Percentiles rank a stretch among this genome's conserved stretches.
These are phyloP conservation scores for Prillingera fragicola DNA, from an alignment of 1,284 basidiomycete species.

Conservation along the genomic window DNA sequence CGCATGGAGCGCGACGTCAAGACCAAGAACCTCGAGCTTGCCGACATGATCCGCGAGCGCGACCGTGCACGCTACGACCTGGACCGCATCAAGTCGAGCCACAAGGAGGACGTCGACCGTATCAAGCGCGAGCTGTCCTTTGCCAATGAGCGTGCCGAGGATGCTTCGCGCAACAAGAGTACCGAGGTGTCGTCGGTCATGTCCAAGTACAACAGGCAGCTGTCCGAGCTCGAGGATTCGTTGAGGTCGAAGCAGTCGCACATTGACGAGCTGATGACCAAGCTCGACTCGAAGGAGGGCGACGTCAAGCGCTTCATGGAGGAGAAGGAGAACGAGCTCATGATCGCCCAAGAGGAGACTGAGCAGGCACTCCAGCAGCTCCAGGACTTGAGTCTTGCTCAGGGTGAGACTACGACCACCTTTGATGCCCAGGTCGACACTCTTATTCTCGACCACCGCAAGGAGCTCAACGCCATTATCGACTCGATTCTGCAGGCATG, in stretches of 20 bases:
- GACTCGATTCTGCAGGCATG: conserved; percentile 97
- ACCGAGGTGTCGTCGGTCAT: conserved; percentile 86
- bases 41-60: conserved; percentile 97
- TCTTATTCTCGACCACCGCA: conserved; percentile 92
- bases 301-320: conserved; percentile 79
- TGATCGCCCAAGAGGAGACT: conserved; percentile 94
- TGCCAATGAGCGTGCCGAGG: conserved; percentile 97
- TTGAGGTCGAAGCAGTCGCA: conserved; percentile 88
- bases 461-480: conserved; percentile 97
- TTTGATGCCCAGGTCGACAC: conserved; percentile 95
- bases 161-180: conserved; percentile 83
- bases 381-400: conserved; percentile 76
- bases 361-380: conserved; percentile 88
- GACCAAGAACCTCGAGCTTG: conserved; percentile 94
- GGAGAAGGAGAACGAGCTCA: conserved; percentile 95
- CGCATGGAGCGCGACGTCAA: conserved; percentile 98
- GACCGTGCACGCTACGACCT: conserved; percentile 94
- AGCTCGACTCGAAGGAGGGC: conserved; percentile 66
- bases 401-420: conserved; percentile 78
- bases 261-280: conserved; percentile 80
- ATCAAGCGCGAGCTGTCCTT: conserved; percentile 88
- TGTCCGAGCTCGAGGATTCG: conserved; percentile 91
- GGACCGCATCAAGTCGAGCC: conserved; percentile 88
- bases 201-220: conserved; percentile 90
- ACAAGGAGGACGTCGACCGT: conserved; percentile 94